A percentile compares a stretch with the other conserved stretches of the same genome.
These are phyloP conservation scores for Collybia nuda DNA, from an alignment of 768 basidiomycete species.

Conservation along the genomic window DNA sequence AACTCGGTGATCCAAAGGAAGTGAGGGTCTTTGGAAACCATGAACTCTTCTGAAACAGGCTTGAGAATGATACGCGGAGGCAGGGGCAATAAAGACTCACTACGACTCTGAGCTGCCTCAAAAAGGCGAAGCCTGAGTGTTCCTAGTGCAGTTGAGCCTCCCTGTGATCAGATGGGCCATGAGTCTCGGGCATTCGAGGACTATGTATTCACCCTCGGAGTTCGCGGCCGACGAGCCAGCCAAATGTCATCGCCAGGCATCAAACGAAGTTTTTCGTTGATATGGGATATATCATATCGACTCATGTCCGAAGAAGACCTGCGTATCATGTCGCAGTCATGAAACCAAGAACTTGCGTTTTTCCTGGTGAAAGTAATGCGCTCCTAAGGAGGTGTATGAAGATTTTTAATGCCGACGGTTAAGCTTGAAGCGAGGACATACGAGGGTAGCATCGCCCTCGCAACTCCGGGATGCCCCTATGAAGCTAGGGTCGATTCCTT, in stretches of 20 bases:
- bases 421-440: slow-evolving; percentile 17
- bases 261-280: slow-evolving; percentile 44
- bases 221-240: slow-evolving; percentile 49
- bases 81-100: slow-evolving; percentile 35
- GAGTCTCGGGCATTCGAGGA: slow-evolving; percentile 17
- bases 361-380: slow-evolving; percentile 46
- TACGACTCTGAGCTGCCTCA: slow-evolving; percentile 62
- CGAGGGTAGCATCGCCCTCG: slow-evolving; percentile 23
- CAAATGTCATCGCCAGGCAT: slow-evolving; percentile 56
- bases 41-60: slow-evolving; percentile 49
- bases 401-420: neutral
- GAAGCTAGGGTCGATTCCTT: slow-evolving; percentile 37
- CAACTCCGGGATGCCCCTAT: slow-evolving; percentile 38
- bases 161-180: slow-evolving; percentile 44
- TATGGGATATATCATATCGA: slow-evolving; percentile 23
- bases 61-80: slow-evolving; percentile 8
- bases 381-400: slow-evolving; percentile 37
- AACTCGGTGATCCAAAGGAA: slow-evolving; percentile 98
- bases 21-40: slow-evolving; percentile 59
- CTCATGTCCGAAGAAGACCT: slow-evolving; percentile 15
- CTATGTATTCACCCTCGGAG: slow-evolving; percentile 46
- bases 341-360: slow-evolving; percentile 49
- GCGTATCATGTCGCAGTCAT: slow-evolving; percentile 22
- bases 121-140: slow-evolving; percentile 64
- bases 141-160: slow-evolving; percentile 84